Conservation (phyloP, 1,139 yeast species). For the Spathaspora sp. region DNA sequence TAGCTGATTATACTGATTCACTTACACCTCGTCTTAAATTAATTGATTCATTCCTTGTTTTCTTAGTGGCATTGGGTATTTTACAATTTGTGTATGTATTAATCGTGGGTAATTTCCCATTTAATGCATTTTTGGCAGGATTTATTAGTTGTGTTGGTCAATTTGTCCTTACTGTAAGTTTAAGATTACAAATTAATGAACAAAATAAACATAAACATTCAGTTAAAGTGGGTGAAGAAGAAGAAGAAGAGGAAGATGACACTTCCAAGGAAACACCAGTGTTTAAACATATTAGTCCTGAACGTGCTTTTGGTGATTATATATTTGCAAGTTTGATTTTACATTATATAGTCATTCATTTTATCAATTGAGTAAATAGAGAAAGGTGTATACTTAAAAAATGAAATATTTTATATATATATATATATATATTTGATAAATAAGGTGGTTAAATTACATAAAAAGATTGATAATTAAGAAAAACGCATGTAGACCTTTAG, state of each 20-base stretch:
- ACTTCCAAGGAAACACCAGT: slow-evolving; percentile 24
- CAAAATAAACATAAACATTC: slow-evolving; percentile 6
- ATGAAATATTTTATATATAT: background rate
- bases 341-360: slow-evolving; percentile 88
- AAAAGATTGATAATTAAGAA: background rate
- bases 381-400: background rate
- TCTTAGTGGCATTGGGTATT: slow-evolving; percentile 71
- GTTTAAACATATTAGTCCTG: slow-evolving; percentile 63
- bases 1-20: slow-evolving; percentile 41
- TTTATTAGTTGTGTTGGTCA: slow-evolving; percentile 93
- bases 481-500: background rate
- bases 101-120: slow-evolving; percentile 87
- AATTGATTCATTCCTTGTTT: slow-evolving; percentile 75
- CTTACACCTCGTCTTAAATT: slow-evolving; percentile 55
- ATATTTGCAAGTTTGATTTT: slow-evolving; percentile 82
- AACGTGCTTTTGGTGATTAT: slow-evolving; percentile 86
- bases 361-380: slow-evolving; percentile 61
- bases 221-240: slow-evolving; percentile 8
- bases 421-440: slow-evolving; percentile 1
- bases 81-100: slow-evolving; percentile 77
- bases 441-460: slow-evolving; percentile 1
- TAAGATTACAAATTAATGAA: slow-evolving; percentile 65
- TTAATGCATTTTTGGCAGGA: slow-evolving; percentile 95
- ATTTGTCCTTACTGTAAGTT: slow-evolving; percentile 79
- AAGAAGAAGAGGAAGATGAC: slow-evolving; percentile 6